Percentiles rank a stretch among this genome's conserved stretches.
Evolutionary conservation across 768 basidiomycete species (phyloP).

Genomic region (Collybia nuda): DNA sequence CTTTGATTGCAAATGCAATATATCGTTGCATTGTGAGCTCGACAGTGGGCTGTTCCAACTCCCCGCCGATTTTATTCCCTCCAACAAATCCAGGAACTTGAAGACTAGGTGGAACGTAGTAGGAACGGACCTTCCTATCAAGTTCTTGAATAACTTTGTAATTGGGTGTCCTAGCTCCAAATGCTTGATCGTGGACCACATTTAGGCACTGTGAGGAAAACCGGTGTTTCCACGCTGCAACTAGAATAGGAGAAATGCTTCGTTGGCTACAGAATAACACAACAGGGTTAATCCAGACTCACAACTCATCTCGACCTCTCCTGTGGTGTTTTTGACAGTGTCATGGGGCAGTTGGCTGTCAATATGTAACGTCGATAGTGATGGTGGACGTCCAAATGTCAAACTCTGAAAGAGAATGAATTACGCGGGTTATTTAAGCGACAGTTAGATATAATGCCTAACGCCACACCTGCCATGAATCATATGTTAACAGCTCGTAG

Average conservation of each 20-base stretch:
- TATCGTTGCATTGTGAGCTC: constrained; percentile 70
- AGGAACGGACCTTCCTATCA: constrained; percentile 63
- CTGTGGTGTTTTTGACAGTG: constrained; percentile 39
- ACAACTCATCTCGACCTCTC: constrained; percentile 66
- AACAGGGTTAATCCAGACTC: constrained; percentile 20
- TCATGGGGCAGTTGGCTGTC: constrained; percentile 54
- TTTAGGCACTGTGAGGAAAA: constrained; percentile 63
- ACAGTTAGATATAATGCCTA: not conserved
- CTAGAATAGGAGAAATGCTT: constrained; percentile 32
- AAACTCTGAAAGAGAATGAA: constrained; percentile 46
- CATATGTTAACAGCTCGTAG: constrained; percentile 67
- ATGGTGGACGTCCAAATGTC: constrained; percentile 71
- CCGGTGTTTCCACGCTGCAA: constrained; percentile 69
- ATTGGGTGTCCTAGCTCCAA: constrained; percentile 58
- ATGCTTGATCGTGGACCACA: constrained; percentile 66
- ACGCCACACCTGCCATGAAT: constrained; percentile 63
- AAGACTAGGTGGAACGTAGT: constrained; percentile 64
- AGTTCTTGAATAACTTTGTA: constrained; percentile 65
- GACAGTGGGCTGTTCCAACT: constrained; percentile 46
- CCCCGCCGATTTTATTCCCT: constrained; percentile 40
- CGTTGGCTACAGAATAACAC: not conserved
- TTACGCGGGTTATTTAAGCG: not conserved
- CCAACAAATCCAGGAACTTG: constrained; percentile 60
- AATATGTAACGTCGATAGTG: constrained; percentile 55
- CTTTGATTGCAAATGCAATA: constrained; percentile 63